Percentiles rank a stretch among this genome's conserved stretches.
Evolutionary conservation across 176 grass and related monocot genomes (phyloP).

Genomic region (Triticum monococcum): DNA sequence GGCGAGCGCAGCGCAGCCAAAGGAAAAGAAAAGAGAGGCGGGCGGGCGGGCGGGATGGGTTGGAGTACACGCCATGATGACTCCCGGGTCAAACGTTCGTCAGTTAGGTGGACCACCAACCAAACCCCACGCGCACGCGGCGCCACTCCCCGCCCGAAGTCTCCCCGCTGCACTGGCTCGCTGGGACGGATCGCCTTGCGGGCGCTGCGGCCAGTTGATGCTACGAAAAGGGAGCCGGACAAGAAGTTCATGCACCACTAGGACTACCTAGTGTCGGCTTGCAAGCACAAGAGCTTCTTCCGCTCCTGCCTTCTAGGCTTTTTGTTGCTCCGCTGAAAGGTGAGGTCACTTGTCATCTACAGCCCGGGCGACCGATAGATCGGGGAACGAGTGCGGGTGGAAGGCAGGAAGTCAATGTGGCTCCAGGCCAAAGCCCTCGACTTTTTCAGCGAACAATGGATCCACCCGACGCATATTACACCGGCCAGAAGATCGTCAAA

Average conservation of each 20-base stretch:
- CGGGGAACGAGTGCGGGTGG: neutral
- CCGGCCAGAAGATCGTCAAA: neutral
- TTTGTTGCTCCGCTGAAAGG: conserved; percentile 28
- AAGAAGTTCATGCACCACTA: neutral
- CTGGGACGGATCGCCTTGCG: neutral
- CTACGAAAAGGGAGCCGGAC: neutral
- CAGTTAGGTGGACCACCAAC: neutral
- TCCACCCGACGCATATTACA: too few relatives aligned
- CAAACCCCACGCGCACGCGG: neutral
- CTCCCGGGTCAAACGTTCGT: neutral
- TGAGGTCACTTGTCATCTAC: conserved; percentile 9
- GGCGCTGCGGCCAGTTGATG: neutral
- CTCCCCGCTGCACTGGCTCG: neutral
- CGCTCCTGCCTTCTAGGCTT: conserved; percentile 4
- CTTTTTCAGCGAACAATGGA: neutral
- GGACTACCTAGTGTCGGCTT: neutral
- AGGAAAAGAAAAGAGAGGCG: neutral
- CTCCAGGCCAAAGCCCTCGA: neutral
- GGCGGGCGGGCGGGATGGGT: neutral
- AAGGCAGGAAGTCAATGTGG: conserved; percentile 39
- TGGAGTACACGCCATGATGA: neutral
- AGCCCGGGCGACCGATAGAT: neutral
- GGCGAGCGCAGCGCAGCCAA: neutral
- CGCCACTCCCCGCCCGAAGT: neutral
- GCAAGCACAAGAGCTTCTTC: conserved; percentile 21